Base-by-base conservation (phyloP, 257 asterid genomes). In the Linderniella brevidens region DNA sequence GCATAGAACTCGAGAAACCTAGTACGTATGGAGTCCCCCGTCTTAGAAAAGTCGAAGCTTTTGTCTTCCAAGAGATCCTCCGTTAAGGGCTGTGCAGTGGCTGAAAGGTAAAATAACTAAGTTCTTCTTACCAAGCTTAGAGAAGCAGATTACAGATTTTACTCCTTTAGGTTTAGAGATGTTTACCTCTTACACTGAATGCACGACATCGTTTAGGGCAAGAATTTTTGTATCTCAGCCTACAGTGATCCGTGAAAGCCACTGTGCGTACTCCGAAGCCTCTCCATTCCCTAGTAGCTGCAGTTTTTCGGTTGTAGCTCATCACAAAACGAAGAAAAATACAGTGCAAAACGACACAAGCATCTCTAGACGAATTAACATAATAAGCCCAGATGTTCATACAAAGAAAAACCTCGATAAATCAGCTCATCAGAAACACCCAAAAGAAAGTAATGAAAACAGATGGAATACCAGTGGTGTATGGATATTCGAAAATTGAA, bases 1-100 rank as follows among this genome's bases (percentile, higher is more conserved):
- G 92, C 93, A 67, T 80, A 87, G 68, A 80, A 87, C 10, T 83
- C 77, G 48, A 87, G 88, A 64, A 87, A 87, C 52, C 77, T 66
- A 60, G 46, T 69, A 19, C 97, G 95, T 55, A 86, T 81, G 47
- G 93, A 68, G 62, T 87, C 83, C 12, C 97, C 97, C 46, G 76
- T 87, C 5, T 62, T 62, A 29, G 68, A 65, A 50, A 48, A 48
- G 58, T 67, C 59, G 59, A 41, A 35, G 8, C 38, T 18, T 54
- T 65, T 64, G 37, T 68, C 82, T 41, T 74, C 81, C 61, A 76
- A 74, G 17, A 75, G 64, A 56, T 79, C 77, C 71, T 68, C 77
- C 15, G 93, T 52, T 50, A 70, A 46, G 58, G 97, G 70, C 53
- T 80, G 88, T 46, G 77, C 68, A 41, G 97, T 75, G 60, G 93